Evolutionary conservation across 495 filamentous ascomycete species (phyloP).

Genomic region (Penicillium nucicola): DNA sequence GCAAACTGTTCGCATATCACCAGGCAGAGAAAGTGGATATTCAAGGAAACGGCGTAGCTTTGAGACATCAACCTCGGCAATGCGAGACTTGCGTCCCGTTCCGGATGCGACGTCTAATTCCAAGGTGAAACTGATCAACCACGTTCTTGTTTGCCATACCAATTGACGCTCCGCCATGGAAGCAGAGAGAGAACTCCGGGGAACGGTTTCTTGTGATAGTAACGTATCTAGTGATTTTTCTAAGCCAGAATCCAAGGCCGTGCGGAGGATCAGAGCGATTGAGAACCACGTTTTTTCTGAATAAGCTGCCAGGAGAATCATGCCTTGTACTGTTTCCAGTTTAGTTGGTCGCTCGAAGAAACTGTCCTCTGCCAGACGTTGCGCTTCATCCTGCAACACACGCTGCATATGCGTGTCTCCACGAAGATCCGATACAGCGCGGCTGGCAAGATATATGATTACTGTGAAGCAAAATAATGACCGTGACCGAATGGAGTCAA

Average conservation of each 20-base stretch:
- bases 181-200: conserved; percentile 39
- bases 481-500: conserved; percentile 41
- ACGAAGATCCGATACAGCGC: conserved; percentile 35
- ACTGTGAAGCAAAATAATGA: conserved; percentile 45
- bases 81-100: conserved; percentile 41
- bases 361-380: conserved; percentile 41
- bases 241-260: conserved; percentile 39
- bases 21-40: conserved; percentile 41
- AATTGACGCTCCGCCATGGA: conserved; percentile 39
- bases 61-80: conserved; percentile 37
- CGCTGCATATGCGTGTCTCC: conserved; percentile 40
- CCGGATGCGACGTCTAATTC: conserved; percentile 43
- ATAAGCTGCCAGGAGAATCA: conserved; percentile 43
- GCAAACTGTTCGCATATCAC: conserved; percentile 40
- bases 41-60: conserved; percentile 40
- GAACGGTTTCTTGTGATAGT: conserved; percentile 31
- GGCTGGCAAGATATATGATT: conserved; percentile 41
- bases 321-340: conserved; percentile 42
- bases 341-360: conserved; percentile 44
- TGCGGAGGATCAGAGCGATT: conserved; percentile 41
- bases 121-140: conserved; percentile 41
- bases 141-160: conserved; percentile 42
- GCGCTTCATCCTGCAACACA: conserved; percentile 43
- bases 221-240: conserved; percentile 41
- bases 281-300: conserved; percentile 48